Conservation (phyloP, 148 eudicot genomes). For the Limonium bicolor region DNA sequence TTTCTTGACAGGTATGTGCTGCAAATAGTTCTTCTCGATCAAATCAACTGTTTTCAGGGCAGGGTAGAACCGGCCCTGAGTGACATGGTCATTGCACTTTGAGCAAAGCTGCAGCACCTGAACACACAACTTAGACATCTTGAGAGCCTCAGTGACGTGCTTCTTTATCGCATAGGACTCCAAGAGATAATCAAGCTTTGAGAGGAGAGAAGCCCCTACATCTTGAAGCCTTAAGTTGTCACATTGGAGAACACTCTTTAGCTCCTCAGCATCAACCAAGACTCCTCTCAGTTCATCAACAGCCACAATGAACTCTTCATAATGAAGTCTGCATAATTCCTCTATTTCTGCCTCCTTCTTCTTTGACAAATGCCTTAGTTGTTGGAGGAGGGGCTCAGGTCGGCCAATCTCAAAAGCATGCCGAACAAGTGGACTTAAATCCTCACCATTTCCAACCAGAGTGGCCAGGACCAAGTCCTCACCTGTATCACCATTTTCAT, state of each 20-base stretch:
- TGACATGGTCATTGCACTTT: slow-evolving; percentile 70
- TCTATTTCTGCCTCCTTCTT: slow-evolving; percentile 91
- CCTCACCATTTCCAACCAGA: slow-evolving; percentile 77
- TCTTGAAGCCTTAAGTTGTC: slow-evolving; percentile 67
- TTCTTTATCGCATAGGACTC: slow-evolving; percentile 63
- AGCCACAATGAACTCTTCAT: slow-evolving; percentile 72
- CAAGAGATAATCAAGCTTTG: slow-evolving; percentile 61
- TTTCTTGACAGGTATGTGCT: slow-evolving; percentile 51
- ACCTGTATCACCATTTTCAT: slow-evolving; percentile 69
- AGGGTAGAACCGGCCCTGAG: slow-evolving; percentile 74
- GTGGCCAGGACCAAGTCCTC: slow-evolving; percentile 83
- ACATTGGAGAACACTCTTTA: slow-evolving; percentile 57
- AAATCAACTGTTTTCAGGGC: slow-evolving; percentile 78
- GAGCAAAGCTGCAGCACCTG: slow-evolving; percentile 58
- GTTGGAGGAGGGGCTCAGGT: slow-evolving; percentile 71
- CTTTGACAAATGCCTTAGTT: slow-evolving; percentile 51
- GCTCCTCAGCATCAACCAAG: slow-evolving; percentile 86
- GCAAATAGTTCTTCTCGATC: slow-evolving; percentile 57
- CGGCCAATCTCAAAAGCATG: slow-evolving; percentile 68
- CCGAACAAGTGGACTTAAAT: slow-evolving; percentile 75
- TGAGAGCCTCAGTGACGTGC: slow-evolving; percentile 65
- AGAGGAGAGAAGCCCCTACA: slow-evolving; percentile 60
- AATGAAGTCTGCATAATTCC: slow-evolving; percentile 86
- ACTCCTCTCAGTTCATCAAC: slow-evolving; percentile 97
- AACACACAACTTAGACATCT: slow-evolving; percentile 65